Evolutionary conservation across 345 rosid species (phyloP).

Genomic region (Gossypioides kirkii): DNA sequence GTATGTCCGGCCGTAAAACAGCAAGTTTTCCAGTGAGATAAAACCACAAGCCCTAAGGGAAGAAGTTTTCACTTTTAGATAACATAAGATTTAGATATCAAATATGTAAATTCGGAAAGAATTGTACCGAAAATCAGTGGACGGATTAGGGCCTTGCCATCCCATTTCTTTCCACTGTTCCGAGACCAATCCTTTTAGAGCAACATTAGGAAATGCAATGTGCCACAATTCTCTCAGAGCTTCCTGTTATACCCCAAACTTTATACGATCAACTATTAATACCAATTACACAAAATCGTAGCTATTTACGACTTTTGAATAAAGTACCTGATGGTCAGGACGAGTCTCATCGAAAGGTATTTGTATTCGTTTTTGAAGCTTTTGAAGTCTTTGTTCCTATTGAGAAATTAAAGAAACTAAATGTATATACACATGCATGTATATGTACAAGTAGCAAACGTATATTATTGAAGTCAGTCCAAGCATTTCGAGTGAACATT

Average conservation of each 20-base stretch:
- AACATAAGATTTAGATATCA: background rate
- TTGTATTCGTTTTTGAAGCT: conserved; percentile 69
- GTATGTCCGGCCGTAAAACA: conserved; percentile 72
- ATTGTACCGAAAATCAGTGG: conserved; percentile 90
- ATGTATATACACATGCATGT: background rate
- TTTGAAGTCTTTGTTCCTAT: conserved; percentile 73
- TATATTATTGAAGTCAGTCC: background rate
- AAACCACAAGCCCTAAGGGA: conserved; percentile 82
- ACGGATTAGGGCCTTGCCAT: conserved; percentile 98
- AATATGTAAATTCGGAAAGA: background rate
- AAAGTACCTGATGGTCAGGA: conserved; percentile 76
- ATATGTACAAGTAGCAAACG: background rate
- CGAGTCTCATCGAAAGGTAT: conserved; percentile 78
- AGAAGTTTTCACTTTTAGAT: conserved; percentile 10
- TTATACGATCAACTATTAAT: background rate
- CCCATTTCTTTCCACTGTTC: conserved; percentile 99
- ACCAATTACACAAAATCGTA: background rate
- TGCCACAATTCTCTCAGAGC: conserved; percentile 81
- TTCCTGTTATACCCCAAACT: conserved; percentile 40
- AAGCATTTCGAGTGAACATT: background rate
- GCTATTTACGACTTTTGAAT: background rate
- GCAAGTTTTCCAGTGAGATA: conserved; percentile 81
- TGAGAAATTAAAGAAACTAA: conserved; percentile 12
- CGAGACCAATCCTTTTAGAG: conserved; percentile 62
- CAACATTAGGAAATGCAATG: conserved; percentile 63